Percentiles rank a stretch among this genome's conserved stretches.
phyloP scores from a whole-genome alignment of 345 rosid species.

The Salix brachista region DNA sequence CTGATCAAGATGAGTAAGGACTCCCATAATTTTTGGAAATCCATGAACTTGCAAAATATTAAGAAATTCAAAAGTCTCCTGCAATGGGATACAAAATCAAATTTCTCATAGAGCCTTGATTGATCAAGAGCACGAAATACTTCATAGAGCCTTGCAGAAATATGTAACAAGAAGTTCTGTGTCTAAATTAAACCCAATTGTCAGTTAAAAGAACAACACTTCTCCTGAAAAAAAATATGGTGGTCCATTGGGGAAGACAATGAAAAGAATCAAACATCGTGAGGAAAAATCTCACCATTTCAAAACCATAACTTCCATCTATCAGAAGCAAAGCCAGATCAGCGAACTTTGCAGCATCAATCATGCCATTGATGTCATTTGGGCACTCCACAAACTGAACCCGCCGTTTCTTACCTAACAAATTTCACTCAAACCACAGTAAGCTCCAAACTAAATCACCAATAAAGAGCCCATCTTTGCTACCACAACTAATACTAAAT shows the following conservation, averaged over 20 bases:
- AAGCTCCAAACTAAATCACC: slow-evolving; percentile 1
- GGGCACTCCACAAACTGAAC: slow-evolving; percentile 96
- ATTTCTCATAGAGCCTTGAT: too few relatives aligned
- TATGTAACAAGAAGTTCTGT: neutral
- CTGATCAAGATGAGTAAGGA: too few relatives aligned
- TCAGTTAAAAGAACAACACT: neutral
- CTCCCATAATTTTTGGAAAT: too few relatives aligned
- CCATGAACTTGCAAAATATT: too few relatives aligned
- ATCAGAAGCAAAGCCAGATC: slow-evolving; percentile 83
- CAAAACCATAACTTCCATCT: slow-evolving; percentile 97
- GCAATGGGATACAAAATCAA: too few relatives aligned
- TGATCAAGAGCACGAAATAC: too few relatives aligned
- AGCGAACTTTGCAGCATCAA: slow-evolving; percentile 87
- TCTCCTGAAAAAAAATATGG: neutral
- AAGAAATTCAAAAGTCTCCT: too few relatives aligned
- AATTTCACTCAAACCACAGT: slow-evolving; percentile 12
- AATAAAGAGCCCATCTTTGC: neutral
- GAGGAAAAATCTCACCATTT: slow-evolving; percentile 57
- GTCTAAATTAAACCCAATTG: neutral
- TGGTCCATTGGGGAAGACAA: neutral
- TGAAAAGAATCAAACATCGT: slow-evolving; percentile 1
- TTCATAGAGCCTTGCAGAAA: neutral
- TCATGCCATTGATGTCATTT: slow-evolving; percentile 93
- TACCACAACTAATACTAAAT: neutral
- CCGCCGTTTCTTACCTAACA: slow-evolving; percentile 66